phyloP scores from a whole-genome alignment of 495 filamentous ascomycete species.

The Neurospora sp. region DNA sequence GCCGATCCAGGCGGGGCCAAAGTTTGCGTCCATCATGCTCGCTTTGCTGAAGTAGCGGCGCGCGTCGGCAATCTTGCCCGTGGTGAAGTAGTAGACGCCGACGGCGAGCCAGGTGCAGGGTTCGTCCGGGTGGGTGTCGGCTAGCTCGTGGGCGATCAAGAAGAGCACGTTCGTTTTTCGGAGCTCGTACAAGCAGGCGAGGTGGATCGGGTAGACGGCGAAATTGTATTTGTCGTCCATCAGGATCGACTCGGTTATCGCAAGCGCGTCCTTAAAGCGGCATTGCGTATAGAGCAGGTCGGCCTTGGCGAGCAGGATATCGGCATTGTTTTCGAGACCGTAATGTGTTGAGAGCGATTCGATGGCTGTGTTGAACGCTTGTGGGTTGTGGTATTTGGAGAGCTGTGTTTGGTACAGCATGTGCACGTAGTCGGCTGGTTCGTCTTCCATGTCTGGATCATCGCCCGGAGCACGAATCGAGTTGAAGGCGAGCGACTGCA shows the following conservation, averaged over 20 bases:
- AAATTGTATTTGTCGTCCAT: constrained; percentile 80
- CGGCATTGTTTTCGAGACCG: constrained; percentile 76
- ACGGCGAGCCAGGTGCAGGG: constrained; percentile 88
- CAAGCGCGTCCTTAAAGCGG: constrained; percentile 76
- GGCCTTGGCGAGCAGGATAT: constrained; percentile 85
- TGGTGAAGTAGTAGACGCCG: constrained; percentile 88
- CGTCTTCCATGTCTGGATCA: constrained; percentile 55
- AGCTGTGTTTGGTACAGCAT: constrained; percentile 96
- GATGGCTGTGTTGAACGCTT: constrained; percentile 71
- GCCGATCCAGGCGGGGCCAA: constrained; percentile 96
- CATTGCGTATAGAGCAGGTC: constrained; percentile 93
- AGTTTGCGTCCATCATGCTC: constrained; percentile 93
- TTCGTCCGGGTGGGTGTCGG: constrained; percentile 84
- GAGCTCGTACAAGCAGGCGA: constrained; percentile 87
- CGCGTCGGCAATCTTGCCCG: constrained; percentile 82
- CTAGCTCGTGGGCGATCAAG: constrained; percentile 86
- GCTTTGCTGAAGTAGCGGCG: constrained; percentile 95
- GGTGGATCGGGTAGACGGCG: constrained; percentile 75
- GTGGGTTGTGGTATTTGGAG: constrained; percentile 88
- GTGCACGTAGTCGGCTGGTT: constrained; percentile 84
- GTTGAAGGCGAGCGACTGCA: constrained; percentile 88
- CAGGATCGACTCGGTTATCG: constrained; percentile 74
- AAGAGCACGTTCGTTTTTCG: constrained; percentile 79
- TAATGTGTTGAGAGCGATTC: constrained; percentile 91
- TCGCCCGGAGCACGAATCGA: constrained; percentile 46